Percentiles rank a stretch among this genome's conserved stretches.
phyloP scores from a whole-genome alignment of 2,329 filamentous ascomycete genomes.

The Fusarium ambrosium region DNA sequence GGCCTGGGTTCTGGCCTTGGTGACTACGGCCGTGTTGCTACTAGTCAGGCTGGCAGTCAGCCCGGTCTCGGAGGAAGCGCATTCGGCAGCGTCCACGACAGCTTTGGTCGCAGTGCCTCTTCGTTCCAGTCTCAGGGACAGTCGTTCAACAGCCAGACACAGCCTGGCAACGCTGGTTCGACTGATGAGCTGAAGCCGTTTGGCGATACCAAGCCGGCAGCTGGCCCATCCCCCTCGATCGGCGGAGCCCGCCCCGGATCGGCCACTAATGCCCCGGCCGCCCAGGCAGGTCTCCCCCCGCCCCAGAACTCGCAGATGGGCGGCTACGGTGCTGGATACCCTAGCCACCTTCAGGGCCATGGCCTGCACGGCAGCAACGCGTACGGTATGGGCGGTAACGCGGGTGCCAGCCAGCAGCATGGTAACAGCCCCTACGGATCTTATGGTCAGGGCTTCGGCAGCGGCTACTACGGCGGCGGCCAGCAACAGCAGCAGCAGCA shows the following conservation, averaged over 20 bases:
- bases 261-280: conserved; percentile 65
- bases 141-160: conserved; percentile 65
- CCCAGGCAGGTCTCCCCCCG: conserved; percentile 67
- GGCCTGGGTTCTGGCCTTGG: conserved; percentile 65
- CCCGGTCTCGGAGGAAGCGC: conserved; percentile 64
- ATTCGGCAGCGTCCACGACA: conserved; percentile 68
- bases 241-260: conserved; percentile 70
- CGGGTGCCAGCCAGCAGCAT: conserved; percentile 66
- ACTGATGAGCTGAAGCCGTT: conserved; percentile 71
- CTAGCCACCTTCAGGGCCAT: conserved; percentile 67
- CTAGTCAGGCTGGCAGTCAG: conserved; percentile 64
- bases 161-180: conserved; percentile 58
- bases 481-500: conserved; percentile 57
- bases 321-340: conserved; percentile 66
- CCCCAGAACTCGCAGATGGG: conserved; percentile 69
- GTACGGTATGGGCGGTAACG: conserved; percentile 67
- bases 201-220: conserved; percentile 66
- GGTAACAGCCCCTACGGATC: conserved; percentile 67
- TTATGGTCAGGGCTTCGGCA: conserved; percentile 63
- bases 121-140: conserved; percentile 69
- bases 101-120: conserved; percentile 66
- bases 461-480: conserved; percentile 61
- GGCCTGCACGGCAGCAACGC: conserved; percentile 67
- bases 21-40: conserved; percentile 66
- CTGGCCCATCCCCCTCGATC: conserved; percentile 70